Base-by-base conservation (phyloP, 495 filamentous ascomycete species). In the Aspergillus carlsbadensis region DNA sequence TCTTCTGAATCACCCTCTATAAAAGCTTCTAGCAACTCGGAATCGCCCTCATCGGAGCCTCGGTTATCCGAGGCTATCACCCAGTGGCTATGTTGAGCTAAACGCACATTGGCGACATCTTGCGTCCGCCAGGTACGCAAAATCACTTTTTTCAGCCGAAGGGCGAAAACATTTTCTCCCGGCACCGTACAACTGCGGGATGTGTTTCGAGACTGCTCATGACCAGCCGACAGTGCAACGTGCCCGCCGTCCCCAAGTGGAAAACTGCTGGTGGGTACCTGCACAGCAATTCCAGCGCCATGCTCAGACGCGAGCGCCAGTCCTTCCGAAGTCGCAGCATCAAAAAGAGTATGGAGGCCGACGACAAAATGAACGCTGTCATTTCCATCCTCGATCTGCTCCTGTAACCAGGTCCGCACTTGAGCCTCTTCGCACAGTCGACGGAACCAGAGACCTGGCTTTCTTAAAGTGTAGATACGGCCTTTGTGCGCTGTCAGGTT, bases 11-110 rank as follows among this genome's bases (percentile, higher is more conserved):
- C 33, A 34, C 47, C 47, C 34, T 50, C 47, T 35, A 35, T 10
- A 50, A 50, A 50, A 39, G 47, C 26, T 34, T 50, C 47, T 20
- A 50, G 47, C 47, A 50, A 34, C 47, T 50, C 47, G 31, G 47
- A 50, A 24, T 17, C n/a, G 2, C 24, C 31, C 18, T 34, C 14
- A 50, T 17, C 31, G 39, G 47, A 50, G 15, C 47, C 26, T 37
- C 34, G 34, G 18, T 50, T 50, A 37, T 37, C 47, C n/a, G 47
- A 50, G 47, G 47, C 47, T 34, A 50, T 50, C 22, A 35, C 39
- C 47, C 47, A 50, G 39, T 50, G 33, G 15, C 31, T 39, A 50
- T 50, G 29, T 35, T 50, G 47, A 22, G 29, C 31, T 39, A 50
- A 39, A 50, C 33, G 47, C 47, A 37, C 47, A 37, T 50, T 5